phyloP scores from a whole-genome alignment of 192 early-diverging fungal species.

The Umbelopsis isabellina region DNA sequence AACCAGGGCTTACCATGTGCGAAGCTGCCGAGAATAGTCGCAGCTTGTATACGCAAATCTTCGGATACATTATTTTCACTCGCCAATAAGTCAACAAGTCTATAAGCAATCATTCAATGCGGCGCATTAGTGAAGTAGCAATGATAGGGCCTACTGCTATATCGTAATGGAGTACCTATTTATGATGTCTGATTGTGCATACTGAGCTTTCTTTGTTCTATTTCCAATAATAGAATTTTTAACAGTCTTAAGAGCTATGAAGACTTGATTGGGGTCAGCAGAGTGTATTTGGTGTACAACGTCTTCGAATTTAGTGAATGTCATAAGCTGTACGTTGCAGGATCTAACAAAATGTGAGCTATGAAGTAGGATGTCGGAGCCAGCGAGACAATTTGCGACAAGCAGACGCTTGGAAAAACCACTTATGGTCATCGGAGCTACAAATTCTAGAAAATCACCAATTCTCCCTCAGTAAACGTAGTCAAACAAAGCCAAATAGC shows the following conservation, averaged over 20 bases:
- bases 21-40: conserved; percentile 68
- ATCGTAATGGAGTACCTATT: conserved; percentile 41
- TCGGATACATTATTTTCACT: conserved; percentile 37
- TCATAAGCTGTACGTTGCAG: conserved; percentile 38
- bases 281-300: conserved; percentile 53
- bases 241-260: conserved; percentile 69
- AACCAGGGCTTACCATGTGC: conserved; percentile 56
- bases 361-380: not conserved
- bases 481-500: not conserved
- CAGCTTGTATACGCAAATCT: conserved; percentile 63
- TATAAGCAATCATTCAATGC: conserved; percentile 26
- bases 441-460: not conserved
- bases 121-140: not conserved
- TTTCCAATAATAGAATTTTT: conserved; percentile 87
- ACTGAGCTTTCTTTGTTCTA: conserved; percentile 78
- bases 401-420: not conserved
- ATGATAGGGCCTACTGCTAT: not conserved
- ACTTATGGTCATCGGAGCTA: not conserved
- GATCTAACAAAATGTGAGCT: not conserved
- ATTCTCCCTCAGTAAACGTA: not conserved
- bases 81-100: conserved; percentile 61
- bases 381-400: not conserved
- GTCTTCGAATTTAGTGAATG: conserved; percentile 55
- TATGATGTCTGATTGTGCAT: conserved; percentile 63
- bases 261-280: conserved; percentile 43